phyloP scores from a whole-genome alignment of 2,329 filamentous ascomycete species.

The Ceratocystiopsis sp. region DNA sequence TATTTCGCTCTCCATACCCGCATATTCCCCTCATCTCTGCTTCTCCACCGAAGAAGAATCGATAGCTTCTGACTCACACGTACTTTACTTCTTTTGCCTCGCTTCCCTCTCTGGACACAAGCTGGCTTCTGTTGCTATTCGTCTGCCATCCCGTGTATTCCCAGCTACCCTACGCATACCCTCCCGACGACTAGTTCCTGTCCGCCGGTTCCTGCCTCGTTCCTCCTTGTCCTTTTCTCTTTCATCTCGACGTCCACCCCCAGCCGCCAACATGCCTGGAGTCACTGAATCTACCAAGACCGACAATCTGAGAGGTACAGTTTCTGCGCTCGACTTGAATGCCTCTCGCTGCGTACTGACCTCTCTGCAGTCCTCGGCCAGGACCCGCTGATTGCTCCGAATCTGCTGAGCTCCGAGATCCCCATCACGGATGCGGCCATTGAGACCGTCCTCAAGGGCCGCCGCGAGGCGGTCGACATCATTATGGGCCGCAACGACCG shows the following conservation, averaged over 20 bases:
- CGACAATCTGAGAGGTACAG: conserved; percentile 25
- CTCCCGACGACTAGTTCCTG: neutral
- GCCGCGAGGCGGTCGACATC: conserved; percentile 52
- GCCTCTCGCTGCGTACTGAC: neutral
- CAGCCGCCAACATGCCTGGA: no score
- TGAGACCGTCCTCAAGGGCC: conserved; percentile 53
- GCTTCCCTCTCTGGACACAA: no score
- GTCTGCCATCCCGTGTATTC: no score
- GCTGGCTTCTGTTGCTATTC: no score
- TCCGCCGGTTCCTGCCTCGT: neutral
- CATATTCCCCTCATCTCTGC: no score
- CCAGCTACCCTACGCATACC: no score
- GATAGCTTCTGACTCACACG: no score
- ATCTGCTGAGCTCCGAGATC: conserved; percentile 73
- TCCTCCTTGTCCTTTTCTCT: neutral
- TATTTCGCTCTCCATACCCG: no score
- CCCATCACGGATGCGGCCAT: conserved; percentile 48
- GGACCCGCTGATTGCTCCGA: conserved; percentile 81
- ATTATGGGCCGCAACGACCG: conserved; percentile 69
- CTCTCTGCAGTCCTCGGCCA: conserved; percentile 60
- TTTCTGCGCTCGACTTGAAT: neutral
- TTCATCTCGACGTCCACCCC: neutral
- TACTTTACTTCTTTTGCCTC: no score
- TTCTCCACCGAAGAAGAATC: no score
- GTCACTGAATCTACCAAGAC: no score